Percentiles rank a stretch among this genome's conserved stretches.
phyloP scores from a whole-genome alignment of 176 grass and related monocot genomes.

The Hordeum marinum region DNA sequence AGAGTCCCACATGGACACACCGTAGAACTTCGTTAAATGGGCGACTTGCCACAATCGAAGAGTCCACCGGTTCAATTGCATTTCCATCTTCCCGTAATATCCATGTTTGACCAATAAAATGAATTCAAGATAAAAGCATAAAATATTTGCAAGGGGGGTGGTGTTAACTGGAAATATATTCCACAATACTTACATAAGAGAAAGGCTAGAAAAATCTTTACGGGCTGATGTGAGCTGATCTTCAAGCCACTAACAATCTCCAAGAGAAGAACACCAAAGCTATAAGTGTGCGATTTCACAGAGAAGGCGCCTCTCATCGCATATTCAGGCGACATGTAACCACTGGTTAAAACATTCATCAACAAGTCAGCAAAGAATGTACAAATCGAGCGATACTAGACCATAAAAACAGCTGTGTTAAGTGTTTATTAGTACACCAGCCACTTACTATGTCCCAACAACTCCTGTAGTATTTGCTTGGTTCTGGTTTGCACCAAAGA shows the following conservation, averaged over 20 bases:
- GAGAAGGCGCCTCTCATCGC: slow-evolving; percentile 36
- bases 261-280: slow-evolving; percentile 51
- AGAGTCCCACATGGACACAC: slow-evolving; percentile 38
- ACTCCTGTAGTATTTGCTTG: slow-evolving; percentile 34
- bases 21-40: slow-evolving; percentile 11
- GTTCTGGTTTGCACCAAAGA: slow-evolving; percentile 18
- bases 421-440: background rate
- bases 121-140: background rate
- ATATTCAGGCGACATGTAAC: slow-evolving; percentile 58
- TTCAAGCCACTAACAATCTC: slow-evolving; percentile 51
- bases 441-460: slow-evolving; percentile 48
- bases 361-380: background rate
- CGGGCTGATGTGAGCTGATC: slow-evolving; percentile 10
- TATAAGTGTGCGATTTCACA: slow-evolving; percentile 48
- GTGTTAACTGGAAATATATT: background rate
- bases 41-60: background rate
- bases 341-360: slow-evolving; percentile 19
- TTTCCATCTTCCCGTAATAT: slow-evolving; percentile 37
- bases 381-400: background rate
- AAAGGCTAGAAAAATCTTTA: background rate
- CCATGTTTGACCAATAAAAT: slow-evolving; percentile 42
- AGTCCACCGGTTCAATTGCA: slow-evolving; percentile 28
- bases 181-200: slow-evolving; percentile 33
- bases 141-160: background rate
- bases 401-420: background rate